These are phyloP conservation scores for Trichoderma brevicompactum DNA, from an alignment of 2,329 filamentous ascomycete species.

Conservation along the genomic window DNA sequence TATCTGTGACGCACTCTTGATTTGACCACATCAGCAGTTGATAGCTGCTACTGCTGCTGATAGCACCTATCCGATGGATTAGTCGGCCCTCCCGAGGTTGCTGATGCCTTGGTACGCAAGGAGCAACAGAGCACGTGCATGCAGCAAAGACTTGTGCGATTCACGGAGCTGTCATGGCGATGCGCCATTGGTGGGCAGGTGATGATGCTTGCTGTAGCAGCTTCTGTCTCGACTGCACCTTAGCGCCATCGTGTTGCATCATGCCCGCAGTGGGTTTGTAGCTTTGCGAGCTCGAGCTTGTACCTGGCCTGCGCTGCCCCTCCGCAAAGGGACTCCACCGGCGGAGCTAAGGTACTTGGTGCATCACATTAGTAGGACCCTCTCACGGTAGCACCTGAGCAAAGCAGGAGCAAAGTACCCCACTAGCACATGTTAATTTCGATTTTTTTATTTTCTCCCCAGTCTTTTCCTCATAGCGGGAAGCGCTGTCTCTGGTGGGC, in stretches of 20 bases:
- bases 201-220: slow-evolving; percentile 14
- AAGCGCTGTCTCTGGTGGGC: slow-evolving; percentile 4
- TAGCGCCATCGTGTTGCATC: slow-evolving; percentile 26
- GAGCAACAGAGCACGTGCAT: not conserved
- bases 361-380: not conserved
- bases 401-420: slow-evolving; percentile 10
- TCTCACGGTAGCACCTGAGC: not conserved
- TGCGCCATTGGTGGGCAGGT: slow-evolving; percentile 27
- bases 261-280: slow-evolving; percentile 4
- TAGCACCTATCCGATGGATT: no score
- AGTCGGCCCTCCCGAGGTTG: no score
- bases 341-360: slow-evolving; percentile 17
- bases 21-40: no score
- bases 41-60: no score
- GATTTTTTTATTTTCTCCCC: slow-evolving; percentile 3
- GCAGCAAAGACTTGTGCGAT: not conserved
- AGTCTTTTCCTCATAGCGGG: slow-evolving; percentile 8
- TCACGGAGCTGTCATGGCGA: not conserved
- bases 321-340: slow-evolving; percentile 14
- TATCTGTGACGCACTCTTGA: no score
- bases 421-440: slow-evolving; percentile 29
- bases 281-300: slow-evolving; percentile 8
- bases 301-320: not conserved
- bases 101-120: no score
- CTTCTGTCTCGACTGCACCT: not conserved